phyloP scores from a whole-genome alignment of 2,329 filamentous ascomycete species.

The Sporothrix sp. region DNA sequence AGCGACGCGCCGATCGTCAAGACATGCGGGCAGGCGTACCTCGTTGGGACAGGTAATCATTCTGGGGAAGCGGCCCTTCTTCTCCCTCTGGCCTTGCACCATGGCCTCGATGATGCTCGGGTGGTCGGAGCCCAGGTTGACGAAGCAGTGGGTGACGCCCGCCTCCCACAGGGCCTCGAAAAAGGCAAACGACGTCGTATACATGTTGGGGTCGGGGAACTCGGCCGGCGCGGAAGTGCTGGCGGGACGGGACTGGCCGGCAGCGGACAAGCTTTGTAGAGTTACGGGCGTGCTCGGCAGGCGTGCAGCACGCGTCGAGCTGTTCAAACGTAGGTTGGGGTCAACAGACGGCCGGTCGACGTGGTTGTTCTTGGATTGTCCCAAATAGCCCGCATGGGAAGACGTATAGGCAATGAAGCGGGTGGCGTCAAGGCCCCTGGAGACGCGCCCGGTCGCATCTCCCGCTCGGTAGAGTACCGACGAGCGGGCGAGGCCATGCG shows the following conservation, averaged over 20 bases:
- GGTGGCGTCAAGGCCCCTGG: background rate
- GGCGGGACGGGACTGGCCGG: background rate
- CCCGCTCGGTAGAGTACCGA: background rate
- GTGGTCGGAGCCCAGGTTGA: conserved; percentile 54
- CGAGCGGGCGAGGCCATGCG: background rate
- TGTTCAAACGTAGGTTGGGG: background rate
- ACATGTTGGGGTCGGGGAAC: conserved; percentile 31
- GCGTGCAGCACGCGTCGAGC: background rate
- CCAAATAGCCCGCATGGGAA: background rate
- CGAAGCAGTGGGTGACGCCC: conserved; percentile 48
- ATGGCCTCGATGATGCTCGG: conserved; percentile 68
- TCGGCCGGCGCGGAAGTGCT: background rate
- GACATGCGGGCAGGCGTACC: conserved; percentile 28
- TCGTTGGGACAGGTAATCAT: conserved; percentile 68
- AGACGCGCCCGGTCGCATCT: background rate
- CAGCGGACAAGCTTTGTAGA: background rate
- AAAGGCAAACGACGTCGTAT: conserved; percentile 72
- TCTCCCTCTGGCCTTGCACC: conserved; percentile 58
- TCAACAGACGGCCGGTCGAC: background rate
- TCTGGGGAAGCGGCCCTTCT: conserved; percentile 49
- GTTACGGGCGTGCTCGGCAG: background rate
- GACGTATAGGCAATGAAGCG: conserved; percentile 6
- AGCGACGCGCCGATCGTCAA: too few species aligned
- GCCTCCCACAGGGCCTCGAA: conserved; percentile 72
- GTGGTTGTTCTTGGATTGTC: background rate